Evolutionary conservation across 768 basidiomycete species (phyloP), one percentile per base, ranked within the genome.

Genomic region (Sarcodon sp.): DNA sequence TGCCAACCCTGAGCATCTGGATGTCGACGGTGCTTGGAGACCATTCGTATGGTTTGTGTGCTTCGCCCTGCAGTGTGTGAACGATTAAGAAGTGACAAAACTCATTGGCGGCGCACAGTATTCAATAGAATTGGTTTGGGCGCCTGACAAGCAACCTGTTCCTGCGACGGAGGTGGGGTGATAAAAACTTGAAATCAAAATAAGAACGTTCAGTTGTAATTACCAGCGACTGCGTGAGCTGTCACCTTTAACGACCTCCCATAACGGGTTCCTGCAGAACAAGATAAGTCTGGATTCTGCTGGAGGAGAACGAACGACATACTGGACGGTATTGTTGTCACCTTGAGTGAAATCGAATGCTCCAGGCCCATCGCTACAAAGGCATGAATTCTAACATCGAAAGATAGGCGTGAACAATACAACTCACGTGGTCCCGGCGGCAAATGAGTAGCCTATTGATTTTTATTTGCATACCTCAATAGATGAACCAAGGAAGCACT

Each of bases 91-190:
- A 47, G 35, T 46, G 44, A 35, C 21, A 44, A 46, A 49, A 33
- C 47, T 44, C n/a, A 34, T 43, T 11, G 10, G 32, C 21, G 13
- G 66, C 75, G 21, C 55, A 80, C 80, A 34, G 80, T 80, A 59
- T 89, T 82, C 31, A 88, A 68, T 16, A 89, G 62, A 55, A 89
- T 83, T 6, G 86, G 86, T 61, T 87, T 89, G 16, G 87, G 84
- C 53, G 65, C 61, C 27, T 89, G 87, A 61, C 87, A 88, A 12
- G 75, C 76, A 44, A 72, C 63, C 56, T 89, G 83, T 33, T 72
- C 71, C 37, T 13, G 13, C 18, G 37, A 13, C 43, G 70, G 63
- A 33, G 72, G 69, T 38, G 85, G 82, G 3, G 83, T 87, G 47
- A 87, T 59, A 6, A 70, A 73, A 58, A 75, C 77, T 78, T 50